These are phyloP conservation scores for Dothideomycetes sp. DNA, from an alignment of 2,329 filamentous ascomycete genomes.

Conservation along the genomic window DNA sequence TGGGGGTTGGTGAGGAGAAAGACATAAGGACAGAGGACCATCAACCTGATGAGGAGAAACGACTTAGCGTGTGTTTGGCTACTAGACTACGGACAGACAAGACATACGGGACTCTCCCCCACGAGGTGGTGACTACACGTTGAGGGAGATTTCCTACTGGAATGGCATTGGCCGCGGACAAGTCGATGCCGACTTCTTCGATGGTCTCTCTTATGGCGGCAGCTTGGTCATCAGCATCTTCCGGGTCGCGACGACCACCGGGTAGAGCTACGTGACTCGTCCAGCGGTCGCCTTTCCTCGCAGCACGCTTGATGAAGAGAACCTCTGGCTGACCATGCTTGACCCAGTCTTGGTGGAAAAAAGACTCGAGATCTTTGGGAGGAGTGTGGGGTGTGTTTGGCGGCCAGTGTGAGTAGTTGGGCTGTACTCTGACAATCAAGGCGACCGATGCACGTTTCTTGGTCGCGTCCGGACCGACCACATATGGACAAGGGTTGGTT, in stretches of 20 bases:
- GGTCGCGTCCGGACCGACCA: constrained; percentile 37
- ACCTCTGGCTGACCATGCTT: constrained; percentile 54
- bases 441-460: constrained; percentile 56
- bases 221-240: constrained; percentile 50
- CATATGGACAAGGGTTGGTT: constrained; percentile 35
- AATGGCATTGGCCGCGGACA: constrained; percentile 32
- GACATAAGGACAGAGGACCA: constrained; percentile 60
- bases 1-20: constrained; percentile 49
- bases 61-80: background rate
- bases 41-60: constrained; percentile 39
- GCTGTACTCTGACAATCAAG: constrained; percentile 51
- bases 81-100: background rate
- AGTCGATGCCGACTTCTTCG: constrained; percentile 54
- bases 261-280: constrained; percentile 58
- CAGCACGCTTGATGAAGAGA: constrained; percentile 61
- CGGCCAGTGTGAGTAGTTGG: constrained; percentile 45
- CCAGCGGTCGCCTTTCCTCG: constrained; percentile 56
- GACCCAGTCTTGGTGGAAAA: constrained; percentile 56
- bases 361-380: constrained; percentile 36
- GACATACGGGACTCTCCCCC: constrained; percentile 49
- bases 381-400: constrained; percentile 5
- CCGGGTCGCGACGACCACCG: constrained; percentile 54
- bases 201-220: constrained; percentile 53
- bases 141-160: constrained; percentile 53
- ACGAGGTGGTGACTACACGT: constrained; percentile 53